Conservation (phyloP, 495 filamentous ascomycete genomes). For the Aspergillus sclerotiicarbonarius region DNA sequence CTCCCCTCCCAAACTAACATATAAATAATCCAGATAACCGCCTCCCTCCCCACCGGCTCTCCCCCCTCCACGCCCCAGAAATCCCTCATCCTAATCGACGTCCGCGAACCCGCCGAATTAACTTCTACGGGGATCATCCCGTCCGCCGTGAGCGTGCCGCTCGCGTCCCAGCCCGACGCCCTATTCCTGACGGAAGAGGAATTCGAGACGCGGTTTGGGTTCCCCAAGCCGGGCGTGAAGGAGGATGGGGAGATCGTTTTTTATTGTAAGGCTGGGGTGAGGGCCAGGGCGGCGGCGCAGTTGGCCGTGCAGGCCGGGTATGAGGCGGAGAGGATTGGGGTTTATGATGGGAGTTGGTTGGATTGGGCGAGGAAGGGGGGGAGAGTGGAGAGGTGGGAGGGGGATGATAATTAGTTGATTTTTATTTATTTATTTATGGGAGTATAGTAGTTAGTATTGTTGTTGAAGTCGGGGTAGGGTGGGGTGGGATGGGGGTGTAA, state of each 20-base stretch:
- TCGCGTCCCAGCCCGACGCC: constrained; percentile 72
- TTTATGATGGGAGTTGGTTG: constrained; percentile 87
- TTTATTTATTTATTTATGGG: not conserved
- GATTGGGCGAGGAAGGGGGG: constrained; percentile 79
- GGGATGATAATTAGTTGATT: constrained; percentile 26
- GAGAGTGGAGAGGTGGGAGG: constrained; percentile 52
- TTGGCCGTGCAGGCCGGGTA: constrained; percentile 78
- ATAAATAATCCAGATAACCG: constrained; percentile 33
- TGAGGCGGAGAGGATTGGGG: constrained; percentile 63
- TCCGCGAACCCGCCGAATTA: constrained; percentile 83
- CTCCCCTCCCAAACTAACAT: not conserved
- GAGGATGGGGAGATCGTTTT: constrained; percentile 59
- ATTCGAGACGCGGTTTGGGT: constrained; percentile 59
- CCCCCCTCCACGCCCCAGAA: constrained; percentile 26
- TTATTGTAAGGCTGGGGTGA: constrained; percentile 89
- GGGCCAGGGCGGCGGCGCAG: constrained; percentile 75
- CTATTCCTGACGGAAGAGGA: constrained; percentile 71
- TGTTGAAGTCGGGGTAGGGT: not conserved
- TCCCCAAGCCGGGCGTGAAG: constrained; percentile 37
- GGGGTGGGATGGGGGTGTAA: not conserved
- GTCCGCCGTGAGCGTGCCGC: constrained; percentile 72
- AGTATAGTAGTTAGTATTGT: not conserved
- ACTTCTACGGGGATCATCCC: constrained; percentile 70
- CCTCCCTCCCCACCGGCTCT: constrained; percentile 29
- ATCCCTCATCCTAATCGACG: constrained; percentile 56